Conservation (phyloP, 108 stramenopile species). For the Thalassiosira profunda region DNA sequence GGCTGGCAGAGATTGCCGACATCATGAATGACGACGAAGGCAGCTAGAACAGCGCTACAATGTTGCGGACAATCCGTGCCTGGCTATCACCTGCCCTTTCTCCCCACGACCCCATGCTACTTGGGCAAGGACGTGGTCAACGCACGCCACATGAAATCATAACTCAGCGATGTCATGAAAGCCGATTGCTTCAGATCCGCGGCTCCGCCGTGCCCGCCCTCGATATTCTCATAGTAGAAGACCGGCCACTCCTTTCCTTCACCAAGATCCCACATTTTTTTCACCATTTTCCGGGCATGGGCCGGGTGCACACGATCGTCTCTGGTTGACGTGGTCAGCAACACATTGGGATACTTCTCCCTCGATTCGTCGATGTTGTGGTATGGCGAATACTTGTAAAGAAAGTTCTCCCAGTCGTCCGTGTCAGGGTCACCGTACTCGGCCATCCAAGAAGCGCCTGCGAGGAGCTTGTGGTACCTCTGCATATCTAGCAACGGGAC, state of each 20-base stretch:
- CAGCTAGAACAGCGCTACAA: neutral
- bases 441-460: slow-evolving; percentile 95
- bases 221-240: slow-evolving; percentile 95
- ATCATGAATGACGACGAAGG: neutral
- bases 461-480: slow-evolving; percentile 32
- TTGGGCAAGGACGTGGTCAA: slow-evolving; percentile 46
- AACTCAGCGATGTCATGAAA: slow-evolving; percentile 79
- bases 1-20: neutral
- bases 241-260: slow-evolving; percentile 84
- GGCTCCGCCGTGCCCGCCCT: slow-evolving; percentile 95
- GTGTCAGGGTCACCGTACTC: slow-evolving; percentile 98
- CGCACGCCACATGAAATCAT: slow-evolving; percentile 89
- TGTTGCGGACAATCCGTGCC: too few species aligned
- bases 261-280: slow-evolving; percentile 76
- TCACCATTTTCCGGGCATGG: slow-evolving; percentile 94
- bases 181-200: slow-evolving; percentile 90
- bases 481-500: slow-evolving; percentile 96
- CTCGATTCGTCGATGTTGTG: slow-evolving; percentile 79
- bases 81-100: too few species aligned
- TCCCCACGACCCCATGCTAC: too few species aligned
- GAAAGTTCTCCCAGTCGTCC: slow-evolving; percentile 92
- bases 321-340: slow-evolving; percentile 90
- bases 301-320: slow-evolving; percentile 97
- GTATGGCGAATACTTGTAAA: slow-evolving; percentile 90
- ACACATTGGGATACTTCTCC: slow-evolving; percentile 72